phyloP scores from a whole-genome alignment of 176 grass and related monocot genomes.

The Calamus simplicifolius region DNA sequence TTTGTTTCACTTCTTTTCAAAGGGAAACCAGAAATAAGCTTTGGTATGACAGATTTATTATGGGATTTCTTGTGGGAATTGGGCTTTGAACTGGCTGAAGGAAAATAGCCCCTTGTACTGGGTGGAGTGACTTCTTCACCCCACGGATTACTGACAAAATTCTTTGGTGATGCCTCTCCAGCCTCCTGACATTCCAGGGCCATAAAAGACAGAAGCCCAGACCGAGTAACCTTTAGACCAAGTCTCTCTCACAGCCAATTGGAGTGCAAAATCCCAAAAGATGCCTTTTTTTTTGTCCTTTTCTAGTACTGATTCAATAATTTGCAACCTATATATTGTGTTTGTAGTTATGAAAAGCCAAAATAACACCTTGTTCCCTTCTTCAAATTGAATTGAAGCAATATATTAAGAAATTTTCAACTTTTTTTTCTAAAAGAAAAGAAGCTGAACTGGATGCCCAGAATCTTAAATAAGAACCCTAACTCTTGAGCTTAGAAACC shows the following conservation, averaged over 20 bases:
- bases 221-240: slow-evolving; percentile 4
- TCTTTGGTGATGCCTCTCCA: slow-evolving; percentile 36
- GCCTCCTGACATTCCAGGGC: slow-evolving; percentile 58
- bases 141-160: slow-evolving; percentile 18
- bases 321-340: too few species aligned
- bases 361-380: too few species aligned
- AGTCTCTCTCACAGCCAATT: slow-evolving; percentile 7
- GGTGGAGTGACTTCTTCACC: slow-evolving; percentile 21
- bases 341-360: too few species aligned
- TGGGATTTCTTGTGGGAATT: slow-evolving; percentile 15
- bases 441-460: too few species aligned
- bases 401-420: too few species aligned
- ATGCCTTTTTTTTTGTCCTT: slow-evolving; percentile 10
- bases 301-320: neutral
- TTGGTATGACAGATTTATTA: slow-evolving; percentile 24
- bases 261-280: slow-evolving; percentile 10
- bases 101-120: slow-evolving; percentile 2
- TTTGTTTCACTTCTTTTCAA: slow-evolving; percentile 17
- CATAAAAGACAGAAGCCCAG: slow-evolving; percentile 55
- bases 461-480: too few species aligned
- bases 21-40: slow-evolving; percentile 22
- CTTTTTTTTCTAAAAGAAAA: too few species aligned
- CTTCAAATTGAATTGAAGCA: too few species aligned
- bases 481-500: too few species aligned
- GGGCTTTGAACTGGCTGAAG: slow-evolving; percentile 3